Base-by-base conservation (phyloP, 495 filamentous ascomycete genomes). In the Rhizodiscina lignyota region DNA sequence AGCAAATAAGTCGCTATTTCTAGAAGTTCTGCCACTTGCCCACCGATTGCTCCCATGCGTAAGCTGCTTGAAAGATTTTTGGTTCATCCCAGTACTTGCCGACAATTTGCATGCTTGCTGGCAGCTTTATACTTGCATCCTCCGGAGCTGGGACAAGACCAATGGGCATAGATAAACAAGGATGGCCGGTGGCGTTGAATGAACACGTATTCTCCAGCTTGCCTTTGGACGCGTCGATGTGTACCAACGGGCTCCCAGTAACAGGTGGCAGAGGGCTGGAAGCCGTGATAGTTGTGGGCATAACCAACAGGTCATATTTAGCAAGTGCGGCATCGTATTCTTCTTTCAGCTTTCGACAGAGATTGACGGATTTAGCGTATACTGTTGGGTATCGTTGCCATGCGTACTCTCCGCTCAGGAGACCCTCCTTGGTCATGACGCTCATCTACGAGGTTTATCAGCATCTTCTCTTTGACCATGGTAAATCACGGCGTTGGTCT, bases 101-200 rank as follows among this genome's bases (percentile, higher is more conserved):
- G 12, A 44, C 38, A 13, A 44, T 36, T 21, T 44, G 70, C 62
- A 74, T 61, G 3, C 69, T 64, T 3, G 65, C 64, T 2, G 69
- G 70, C 29, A 73, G 41, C 44, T 56, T 58, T n/a, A 70, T 43
- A 2, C 45, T 41, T 11, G 22, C 26, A 10, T 22, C 26, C 5
- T 66, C 64, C 28, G 47, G 48, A 0, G 62, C 56, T 1, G 56
- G 48, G 3, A 59, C 54, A 40, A 66, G 61, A 0, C 69, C 69
- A 29, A 70, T 53, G 0, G 71, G 72, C 15, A 75, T 52, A 2
- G 62, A 62, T 32, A 77, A 40, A 0, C 65, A 68, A 0, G 72
- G 70, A 48, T 74, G 71, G 0, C 70, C 70, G 0, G 68, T 66
- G 16, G 59, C 53, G 52, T 77, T 66, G 39, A 73, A 72, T 10